Evolutionary conservation across 2,329 filamentous ascomycete genomes (phyloP), one percentile per base, ranked within the genome.

Genomic region (Blastomyces emzantsi): DNA sequence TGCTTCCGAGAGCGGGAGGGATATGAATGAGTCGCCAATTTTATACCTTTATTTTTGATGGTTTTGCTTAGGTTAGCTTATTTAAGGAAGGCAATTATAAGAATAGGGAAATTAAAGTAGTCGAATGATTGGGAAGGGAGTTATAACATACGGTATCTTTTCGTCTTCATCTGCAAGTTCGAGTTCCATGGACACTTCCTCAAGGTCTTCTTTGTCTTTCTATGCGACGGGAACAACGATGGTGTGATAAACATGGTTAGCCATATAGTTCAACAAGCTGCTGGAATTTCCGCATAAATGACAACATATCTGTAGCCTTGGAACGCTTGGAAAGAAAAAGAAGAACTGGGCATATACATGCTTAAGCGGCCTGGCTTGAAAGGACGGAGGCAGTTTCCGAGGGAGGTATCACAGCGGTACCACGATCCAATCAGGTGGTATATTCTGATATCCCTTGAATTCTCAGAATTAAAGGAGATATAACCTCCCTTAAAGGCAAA

Each of bases 131-230:
- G 39, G 43, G 60, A 52, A n/a, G 25, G 25, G 43, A 56, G n/a
- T 59, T 62, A 52, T 39, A 62, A 79, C 87, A 75, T 83, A 97
- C 90, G 90, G 92, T 28, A 99, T 87, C 72, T 89, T 87, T 62
- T 96, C 92, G 70, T 97, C 93, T 75, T 99, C 94, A 75, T 97
- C 93, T 61, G 91, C 90, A 22, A 99, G 85, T 78, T 99, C 94
- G 57, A 99, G 83, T 76, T 99, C 94, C 62, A 83, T 90, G 1
- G 88, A 89, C 62, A 99, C 84, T 76, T 99, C 94, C 74, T 97
- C 92, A 3, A 97, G 85, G 73, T 97, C 94, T 77, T 99, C 94
- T 79, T 97, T 97, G 76, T 97, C 93, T 81, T 97, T 97, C 93
- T 97, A 69, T 54, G 64, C 63, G 33, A 41, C 64, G 4, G 19